Conservation (phyloP, 495 filamentous ascomycete species). For the Lasiosphaeriaceae sp. region DNA sequence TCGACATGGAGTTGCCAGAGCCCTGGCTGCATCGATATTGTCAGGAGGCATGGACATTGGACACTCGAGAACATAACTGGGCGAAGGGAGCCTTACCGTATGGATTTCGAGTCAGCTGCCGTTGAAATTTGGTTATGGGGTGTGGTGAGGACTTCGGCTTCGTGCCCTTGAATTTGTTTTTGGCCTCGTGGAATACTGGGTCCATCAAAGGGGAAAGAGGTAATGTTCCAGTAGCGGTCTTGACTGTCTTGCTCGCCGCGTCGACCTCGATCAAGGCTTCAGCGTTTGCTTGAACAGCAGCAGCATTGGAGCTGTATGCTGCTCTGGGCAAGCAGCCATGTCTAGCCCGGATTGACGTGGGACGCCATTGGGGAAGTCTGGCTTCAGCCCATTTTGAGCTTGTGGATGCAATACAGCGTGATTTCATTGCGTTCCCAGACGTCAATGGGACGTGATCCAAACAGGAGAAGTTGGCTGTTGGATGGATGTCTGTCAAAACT, state of each 20-base stretch:
- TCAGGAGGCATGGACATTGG: slow-evolving; percentile 15
- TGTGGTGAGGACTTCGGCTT: slow-evolving; percentile 14
- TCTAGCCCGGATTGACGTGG: neutral
- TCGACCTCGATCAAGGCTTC: slow-evolving; percentile 20
- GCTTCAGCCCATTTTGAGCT: neutral
- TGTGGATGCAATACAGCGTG: neutral
- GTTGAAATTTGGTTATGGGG: slow-evolving; percentile 44
- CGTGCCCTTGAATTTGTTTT: slow-evolving; percentile 16
- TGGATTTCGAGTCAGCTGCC: slow-evolving; percentile 52
- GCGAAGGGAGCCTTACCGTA: slow-evolving; percentile 45
- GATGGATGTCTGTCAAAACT: too few relatives aligned
- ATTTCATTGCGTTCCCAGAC: neutral
- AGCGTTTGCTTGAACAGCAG: neutral
- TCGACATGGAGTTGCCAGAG: slow-evolving; percentile 64
- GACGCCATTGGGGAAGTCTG: neutral
- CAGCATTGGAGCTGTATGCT: neutral
- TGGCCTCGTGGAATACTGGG: slow-evolving; percentile 37
- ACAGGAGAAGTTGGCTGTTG: too few relatives aligned
- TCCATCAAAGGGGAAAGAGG: slow-evolving; percentile 54
- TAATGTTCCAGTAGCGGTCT: slow-evolving; percentile 34
- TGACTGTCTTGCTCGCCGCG: slow-evolving; percentile 30
- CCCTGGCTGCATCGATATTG: slow-evolving; percentile 39
- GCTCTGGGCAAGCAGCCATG: neutral
- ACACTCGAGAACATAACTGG: neutral
- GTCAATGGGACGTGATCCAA: neutral